Evolutionary conservation across 805 yeast species (phyloP), one percentile per base, ranked within the genome.

Genomic region (Kazachstania africana): DNA sequence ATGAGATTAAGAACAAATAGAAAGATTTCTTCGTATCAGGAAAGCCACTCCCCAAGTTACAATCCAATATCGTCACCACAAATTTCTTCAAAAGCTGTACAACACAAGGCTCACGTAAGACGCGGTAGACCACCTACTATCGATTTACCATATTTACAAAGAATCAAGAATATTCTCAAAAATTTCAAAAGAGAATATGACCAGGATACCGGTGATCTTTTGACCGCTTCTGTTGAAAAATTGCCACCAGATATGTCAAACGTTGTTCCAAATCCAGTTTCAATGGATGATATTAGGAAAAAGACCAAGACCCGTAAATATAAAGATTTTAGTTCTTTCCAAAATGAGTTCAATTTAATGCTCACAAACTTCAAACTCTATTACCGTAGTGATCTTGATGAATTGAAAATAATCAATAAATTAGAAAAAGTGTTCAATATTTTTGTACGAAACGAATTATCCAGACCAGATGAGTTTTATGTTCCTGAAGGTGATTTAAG

Each of bases 291-390:
- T 45, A 79, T 88, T 36, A 72, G 82, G 47, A 75, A 80, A 48
- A 78, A 79, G 47, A 82, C 85, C 42, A 82, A 87, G 56, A 77
- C 83, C 37, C 72, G 95, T 53, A 78, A 75, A 54, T 88, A 88
- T 57, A 63, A 67, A 33, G 68, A 70, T 32, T 88, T 85, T 31
- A 87, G 81, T 36, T 66, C 66, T 36, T 91, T 82, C 52, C 67
- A 83, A 50, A 67, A 65, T 18, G 97, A 91, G 56, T 71, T 88
- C 59, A 70, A 70, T 44, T 60, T 73, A 36, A 72, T 88, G 71
- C 68, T 91, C 45, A 60, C 66, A 31, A 85, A 84, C 53, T 81
- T 81, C 28, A 80, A 76, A 56, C 53, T 63, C 33, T 83, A 69
- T 53, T 72, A 72, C 42, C 66, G 71, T 20, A 68, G 71, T 19